Percentiles rank a stretch among this genome's conserved stretches.
Evolutionary conservation across 495 filamentous ascomycete species (phyloP).

Genomic region (Tuber aestivum): DNA sequence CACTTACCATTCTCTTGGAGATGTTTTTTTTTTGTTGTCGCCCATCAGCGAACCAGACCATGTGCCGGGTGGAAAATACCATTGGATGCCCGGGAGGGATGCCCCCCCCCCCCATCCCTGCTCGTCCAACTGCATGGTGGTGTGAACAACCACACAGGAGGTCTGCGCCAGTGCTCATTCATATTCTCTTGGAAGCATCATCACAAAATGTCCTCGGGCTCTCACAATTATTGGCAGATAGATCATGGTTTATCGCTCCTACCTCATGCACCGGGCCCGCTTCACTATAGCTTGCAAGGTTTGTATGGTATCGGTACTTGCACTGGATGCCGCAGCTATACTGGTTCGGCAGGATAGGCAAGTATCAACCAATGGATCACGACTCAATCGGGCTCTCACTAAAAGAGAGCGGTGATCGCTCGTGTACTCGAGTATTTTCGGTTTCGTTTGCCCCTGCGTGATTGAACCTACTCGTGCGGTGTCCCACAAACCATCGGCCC

Average conservation of each 20-base stretch:
- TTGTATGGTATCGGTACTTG: background rate
- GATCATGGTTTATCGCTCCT: background rate
- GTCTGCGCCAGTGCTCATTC: background rate
- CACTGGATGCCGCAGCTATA: background rate
- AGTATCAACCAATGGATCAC: background rate
- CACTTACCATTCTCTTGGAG: background rate
- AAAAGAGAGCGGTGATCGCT: background rate
- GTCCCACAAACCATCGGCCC: background rate
- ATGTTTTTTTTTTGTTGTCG: background rate
- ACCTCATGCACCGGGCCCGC: background rate
- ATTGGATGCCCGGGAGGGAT: background rate
- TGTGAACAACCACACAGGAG: slow-evolving; percentile 1
- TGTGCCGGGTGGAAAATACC: background rate
- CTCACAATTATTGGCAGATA: background rate
- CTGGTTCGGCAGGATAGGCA: background rate
- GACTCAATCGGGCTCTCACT: background rate
- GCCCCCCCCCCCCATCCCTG: background rate
- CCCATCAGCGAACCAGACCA: background rate
- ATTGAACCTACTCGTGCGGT: background rate
- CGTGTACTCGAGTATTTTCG: background rate
- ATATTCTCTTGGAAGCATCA: background rate
- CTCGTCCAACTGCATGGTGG: background rate
- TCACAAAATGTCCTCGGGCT: background rate
- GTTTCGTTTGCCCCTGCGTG: background rate
- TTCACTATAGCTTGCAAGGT: background rate